Percentiles rank a stretch among this genome's conserved stretches.
These are phyloP conservation scores for Grigorovia jiainica DNA, from an alignment of 805 yeast genomes.

Conservation along the genomic window DNA sequence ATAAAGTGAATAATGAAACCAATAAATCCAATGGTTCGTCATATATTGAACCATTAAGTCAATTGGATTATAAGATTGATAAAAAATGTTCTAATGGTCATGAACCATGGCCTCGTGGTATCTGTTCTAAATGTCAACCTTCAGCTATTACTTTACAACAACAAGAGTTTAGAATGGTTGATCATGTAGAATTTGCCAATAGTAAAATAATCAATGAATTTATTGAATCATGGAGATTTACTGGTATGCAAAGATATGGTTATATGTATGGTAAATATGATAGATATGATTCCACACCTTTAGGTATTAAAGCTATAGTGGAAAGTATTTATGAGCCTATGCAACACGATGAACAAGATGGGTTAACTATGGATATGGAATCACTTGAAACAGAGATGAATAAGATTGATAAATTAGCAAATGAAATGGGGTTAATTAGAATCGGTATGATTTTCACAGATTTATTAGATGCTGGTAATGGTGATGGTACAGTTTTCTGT, in stretches of 20 bases:
- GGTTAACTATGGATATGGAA: conserved; percentile 52
- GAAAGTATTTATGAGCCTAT: conserved; percentile 92
- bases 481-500: conserved; percentile 83
- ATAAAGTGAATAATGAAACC: conserved; percentile 56
- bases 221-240: conserved; percentile 83
- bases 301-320: conserved; percentile 89
- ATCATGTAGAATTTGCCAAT: conserved; percentile 85
- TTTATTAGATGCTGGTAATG: conserved; percentile 74
- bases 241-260: conserved; percentile 84
- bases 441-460: conserved; percentile 89
- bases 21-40: conserved; percentile 55
- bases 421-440: conserved; percentile 49
- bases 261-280: conserved; percentile 76
- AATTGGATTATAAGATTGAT: conserved; percentile 58
- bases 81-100: conserved; percentile 67
- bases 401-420: conserved; percentile 45
- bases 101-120: conserved; percentile 88
- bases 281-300: conserved; percentile 61
- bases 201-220: conserved; percentile 68
- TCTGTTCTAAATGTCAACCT: conserved; percentile 95
- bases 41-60: conserved; percentile 71
- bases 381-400: conserved; percentile 33
- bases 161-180: conserved; percentile 91
- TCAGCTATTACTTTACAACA: conserved; percentile 87
- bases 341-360: conserved; percentile 80